Evolutionary conservation across 1,284 basidiomycete species (phyloP), one percentile per base, ranked within the genome.

Genomic region (Chalciporus sp.): DNA sequence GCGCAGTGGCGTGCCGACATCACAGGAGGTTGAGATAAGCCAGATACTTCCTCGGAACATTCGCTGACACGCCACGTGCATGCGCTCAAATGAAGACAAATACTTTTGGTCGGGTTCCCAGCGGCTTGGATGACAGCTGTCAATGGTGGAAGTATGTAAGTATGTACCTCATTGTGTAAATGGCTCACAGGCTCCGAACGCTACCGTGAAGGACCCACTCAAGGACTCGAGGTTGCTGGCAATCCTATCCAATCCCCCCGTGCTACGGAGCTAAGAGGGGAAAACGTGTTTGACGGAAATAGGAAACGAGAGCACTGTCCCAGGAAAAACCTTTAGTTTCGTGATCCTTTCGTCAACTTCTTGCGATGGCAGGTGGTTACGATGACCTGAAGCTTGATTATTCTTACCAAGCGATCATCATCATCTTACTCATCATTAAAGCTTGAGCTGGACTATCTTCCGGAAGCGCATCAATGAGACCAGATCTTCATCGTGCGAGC

Each of bases 261-360:
- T 16, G 33, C 26, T 28, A 12, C 3, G 14, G 20, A 35, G 42
- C 14, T 45, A 26, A 23, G 26, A 16, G 33, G 33, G 12, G 14
- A 7, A 44, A 53, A 51, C 37, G 42, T 43, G 48, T 42, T 17
- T 49, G 19, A 43, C 43, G 20, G 23, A 47, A 5, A 10, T 39
- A 20, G 20, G 42, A 43, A 4, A 19, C 3, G 42, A 5, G 7
- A 17, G 17, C 12, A 8, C 9, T 23, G n/a, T 51, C 20, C 11
- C 23, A 33, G n/a, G n/a, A 29, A 31, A 28, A 20, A 31, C 37
- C 11, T 37, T 37, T 37, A 9, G n/a, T 9, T 37, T n/a, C 33
- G 53, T 19, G 33, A 43, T n/a, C 26, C 20, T 41, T 43, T 29
- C 47, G 37, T 28, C 39, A 45, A 27, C n/a, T 46, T 11, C 20